A percentile compares a stretch with the other conserved stretches of the same genome.
These are phyloP conservation scores for Pneumocystis wakefieldiae DNA, from an alignment of 1,139 yeast genomes.

Conservation along the genomic window DNA sequence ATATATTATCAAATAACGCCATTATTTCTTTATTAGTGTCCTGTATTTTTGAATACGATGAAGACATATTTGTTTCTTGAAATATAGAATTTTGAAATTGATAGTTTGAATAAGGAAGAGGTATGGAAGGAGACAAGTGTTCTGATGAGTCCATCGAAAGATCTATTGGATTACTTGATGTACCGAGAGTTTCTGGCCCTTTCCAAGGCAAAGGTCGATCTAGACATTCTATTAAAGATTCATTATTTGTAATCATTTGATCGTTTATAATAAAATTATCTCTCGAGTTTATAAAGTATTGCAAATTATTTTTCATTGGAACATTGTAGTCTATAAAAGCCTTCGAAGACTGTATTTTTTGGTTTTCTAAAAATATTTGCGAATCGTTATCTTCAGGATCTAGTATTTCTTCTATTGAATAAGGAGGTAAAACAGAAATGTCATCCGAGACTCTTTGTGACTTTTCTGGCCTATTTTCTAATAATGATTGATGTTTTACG, in stretches of 20 bases:
- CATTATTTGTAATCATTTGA: background rate
- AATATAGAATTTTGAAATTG: background rate
- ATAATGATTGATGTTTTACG: background rate
- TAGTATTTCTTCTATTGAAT: background rate
- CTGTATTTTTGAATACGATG: background rate
- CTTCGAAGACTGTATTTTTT: background rate
- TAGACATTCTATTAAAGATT: background rate
- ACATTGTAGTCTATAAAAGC: background rate
- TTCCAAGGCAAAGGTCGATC: background rate
- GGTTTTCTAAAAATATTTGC: background rate
- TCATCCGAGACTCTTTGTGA: background rate
- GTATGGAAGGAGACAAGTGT: background rate
- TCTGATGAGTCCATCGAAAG: background rate
- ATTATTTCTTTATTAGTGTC: background rate
- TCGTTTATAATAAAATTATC: background rate
- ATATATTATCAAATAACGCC: background rate
- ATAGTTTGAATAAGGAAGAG: background rate
- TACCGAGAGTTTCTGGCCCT: background rate
- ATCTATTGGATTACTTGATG: background rate
- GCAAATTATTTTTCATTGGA: background rate
- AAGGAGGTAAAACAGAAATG: background rate
- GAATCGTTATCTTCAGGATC: background rate
- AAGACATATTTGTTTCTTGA: background rate
- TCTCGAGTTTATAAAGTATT: background rate
- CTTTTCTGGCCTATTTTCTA: background rate